Conservation (phyloP, 23 red algal genomes). For the Gracilaria caudata region DNA sequence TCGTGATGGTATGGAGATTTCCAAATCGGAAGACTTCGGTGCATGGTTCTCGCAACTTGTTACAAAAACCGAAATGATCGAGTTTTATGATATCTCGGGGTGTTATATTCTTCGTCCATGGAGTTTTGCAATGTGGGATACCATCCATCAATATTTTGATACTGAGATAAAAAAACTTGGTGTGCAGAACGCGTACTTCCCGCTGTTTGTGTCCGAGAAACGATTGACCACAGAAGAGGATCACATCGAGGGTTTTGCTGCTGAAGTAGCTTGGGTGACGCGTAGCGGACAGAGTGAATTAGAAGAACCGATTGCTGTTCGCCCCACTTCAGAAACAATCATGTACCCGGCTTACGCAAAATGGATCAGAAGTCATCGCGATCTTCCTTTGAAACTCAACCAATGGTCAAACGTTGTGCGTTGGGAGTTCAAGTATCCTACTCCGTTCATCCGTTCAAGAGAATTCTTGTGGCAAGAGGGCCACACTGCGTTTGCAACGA, state of each 20-base stretch:
- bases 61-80: constrained; percentile 97
- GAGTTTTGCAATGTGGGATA: constrained; percentile 95
- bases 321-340: constrained; percentile 98
- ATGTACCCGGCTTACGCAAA: constrained; percentile 99
- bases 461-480: constrained; percentile 99
- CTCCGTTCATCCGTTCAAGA: constrained; percentile 98
- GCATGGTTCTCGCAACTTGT: constrained; percentile 91
- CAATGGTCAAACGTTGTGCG: constrained; percentile 99
- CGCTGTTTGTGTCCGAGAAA: constrained; percentile 87
- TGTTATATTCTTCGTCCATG: constrained; percentile 98
- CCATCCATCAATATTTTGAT: constrained; percentile 87
- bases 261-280: constrained; percentile 99
- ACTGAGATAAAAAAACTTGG: constrained; percentile 93
- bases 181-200: constrained; percentile 98
- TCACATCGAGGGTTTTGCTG: constrained; percentile 98
- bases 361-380: constrained; percentile 98
- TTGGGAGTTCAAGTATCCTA: constrained; percentile 99
- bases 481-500: constrained; percentile 94
- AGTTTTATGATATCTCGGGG: constrained; percentile 97
- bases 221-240: constrained; percentile 87
- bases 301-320: constrained; percentile 93
- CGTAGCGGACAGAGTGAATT: constrained; percentile 80
- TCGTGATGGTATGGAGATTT: constrained; percentile 86
- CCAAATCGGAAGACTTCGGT: constrained; percentile 89
- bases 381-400: constrained; percentile 96